These are phyloP conservation scores for Medicago lupulina DNA, from an alignment of 306 rosid genomes.

Conservation along the genomic window DNA sequence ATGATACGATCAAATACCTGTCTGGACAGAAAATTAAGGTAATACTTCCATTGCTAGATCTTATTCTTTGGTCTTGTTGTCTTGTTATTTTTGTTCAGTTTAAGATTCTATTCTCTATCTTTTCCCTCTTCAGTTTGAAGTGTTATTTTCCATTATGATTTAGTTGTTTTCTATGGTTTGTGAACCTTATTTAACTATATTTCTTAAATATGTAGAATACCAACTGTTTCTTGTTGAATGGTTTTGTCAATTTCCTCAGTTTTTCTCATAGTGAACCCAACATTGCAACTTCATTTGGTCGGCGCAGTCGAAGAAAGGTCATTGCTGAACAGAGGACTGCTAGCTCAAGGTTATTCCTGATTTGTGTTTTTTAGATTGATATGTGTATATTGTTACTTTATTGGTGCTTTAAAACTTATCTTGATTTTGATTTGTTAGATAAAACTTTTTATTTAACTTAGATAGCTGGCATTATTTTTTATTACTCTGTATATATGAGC, in stretches of 20 bases:
- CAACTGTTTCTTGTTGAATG: conserved; percentile 53
- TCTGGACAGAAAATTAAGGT: conserved; percentile 82
- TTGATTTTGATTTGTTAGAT: conserved; percentile 13
- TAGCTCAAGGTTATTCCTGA: conserved; percentile 83
- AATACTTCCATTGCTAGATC: conserved; percentile 33
- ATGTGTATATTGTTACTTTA: conserved; percentile 31
- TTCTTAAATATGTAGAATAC: conserved; percentile 42
- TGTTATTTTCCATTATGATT: conserved; percentile 29
- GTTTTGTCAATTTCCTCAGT: conserved; percentile 69
- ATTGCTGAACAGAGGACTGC: conserved; percentile 98
- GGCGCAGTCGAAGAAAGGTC: conserved; percentile 88
- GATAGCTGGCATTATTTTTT: conserved; percentile 24
- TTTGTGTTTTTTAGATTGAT: conserved; percentile 38
- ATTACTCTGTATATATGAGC: not conserved
- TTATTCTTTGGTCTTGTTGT: not conserved
- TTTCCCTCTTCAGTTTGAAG: conserved; percentile 26
- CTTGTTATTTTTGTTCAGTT: conserved; percentile 25
- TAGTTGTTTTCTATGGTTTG: conserved; percentile 11
- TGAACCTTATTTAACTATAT: conserved; percentile 37
- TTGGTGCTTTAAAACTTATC: conserved; percentile 1
- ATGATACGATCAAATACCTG: conserved; percentile 74
- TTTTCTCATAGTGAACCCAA: conserved; percentile 98
- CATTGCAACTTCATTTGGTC: conserved; percentile 94
- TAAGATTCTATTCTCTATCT: not conserved
- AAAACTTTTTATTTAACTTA: conserved; percentile 17